These are phyloP conservation scores for Murraya paniculata DNA, from an alignment of 345 rosid species.

Conservation along the genomic window DNA sequence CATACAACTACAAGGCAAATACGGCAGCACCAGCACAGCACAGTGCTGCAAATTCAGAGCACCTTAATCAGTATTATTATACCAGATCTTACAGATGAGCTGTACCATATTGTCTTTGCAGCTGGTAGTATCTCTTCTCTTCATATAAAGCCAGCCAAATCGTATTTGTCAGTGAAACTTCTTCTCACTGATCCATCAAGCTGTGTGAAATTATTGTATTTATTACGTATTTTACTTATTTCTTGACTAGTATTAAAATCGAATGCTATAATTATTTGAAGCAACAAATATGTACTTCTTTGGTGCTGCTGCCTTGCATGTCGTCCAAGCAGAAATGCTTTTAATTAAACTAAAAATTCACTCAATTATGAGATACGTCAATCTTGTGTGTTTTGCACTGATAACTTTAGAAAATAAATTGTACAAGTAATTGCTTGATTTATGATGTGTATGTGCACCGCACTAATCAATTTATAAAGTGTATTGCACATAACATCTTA, in stretches of 20 bases:
- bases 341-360: too few species aligned
- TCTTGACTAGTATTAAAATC: too few species aligned
- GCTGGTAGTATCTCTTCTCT: neutral
- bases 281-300: neutral
- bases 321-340: neutral
- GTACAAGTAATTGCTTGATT: too few species aligned
- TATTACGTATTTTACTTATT: too few species aligned
- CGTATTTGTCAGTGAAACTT: slow-evolving; percentile 15
- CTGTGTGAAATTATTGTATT: slow-evolving; percentile 1
- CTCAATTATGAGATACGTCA: too few species aligned
- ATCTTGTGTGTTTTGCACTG: too few species aligned
- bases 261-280: neutral
- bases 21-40: neutral
- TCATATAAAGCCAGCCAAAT: slow-evolving; percentile 17
- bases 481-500: too few species aligned
- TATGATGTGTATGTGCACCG: too few species aligned
- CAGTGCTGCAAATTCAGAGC: slow-evolving; percentile 17
- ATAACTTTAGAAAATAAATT: too few species aligned
- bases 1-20: slow-evolving; percentile 2
- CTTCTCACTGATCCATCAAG: neutral
- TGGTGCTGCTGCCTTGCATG: neutral
- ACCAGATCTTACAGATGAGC: slow-evolving; percentile 33
- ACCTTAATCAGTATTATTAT: neutral
- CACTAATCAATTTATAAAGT: too few species aligned
- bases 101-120: slow-evolving; percentile 20